Conservation (phyloP, 768 basidiomycete genomes). For the Cystoderma amianthinum region DNA sequence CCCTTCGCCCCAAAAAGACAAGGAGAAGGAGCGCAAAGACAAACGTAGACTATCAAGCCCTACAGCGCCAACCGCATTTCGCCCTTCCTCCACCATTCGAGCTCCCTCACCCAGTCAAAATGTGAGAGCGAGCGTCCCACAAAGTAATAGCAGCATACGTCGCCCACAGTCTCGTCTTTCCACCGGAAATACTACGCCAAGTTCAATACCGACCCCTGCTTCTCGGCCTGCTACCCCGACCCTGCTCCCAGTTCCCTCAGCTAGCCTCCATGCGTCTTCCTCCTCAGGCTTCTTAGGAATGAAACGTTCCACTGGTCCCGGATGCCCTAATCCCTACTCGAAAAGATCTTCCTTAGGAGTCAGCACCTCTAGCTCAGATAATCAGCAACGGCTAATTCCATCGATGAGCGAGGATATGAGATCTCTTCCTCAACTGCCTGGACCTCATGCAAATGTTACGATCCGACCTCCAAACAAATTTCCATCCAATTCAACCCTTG, state of each 20-base stretch:
- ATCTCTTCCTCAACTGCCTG: constrained; percentile 34
- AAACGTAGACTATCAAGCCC: constrained; percentile 60
- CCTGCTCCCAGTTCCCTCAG: constrained; percentile 63
- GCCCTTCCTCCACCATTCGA: constrained; percentile 34
- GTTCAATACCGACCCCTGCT: constrained; percentile 57
- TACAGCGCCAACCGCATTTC: constrained; percentile 45
- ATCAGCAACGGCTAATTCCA: constrained; percentile 17
- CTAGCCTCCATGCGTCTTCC: constrained; percentile 38
- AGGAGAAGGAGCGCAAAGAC: constrained; percentile 37
- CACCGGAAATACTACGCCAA: constrained; percentile 42
- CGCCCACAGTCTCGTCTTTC: constrained; percentile 75
- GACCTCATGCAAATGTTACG: constrained; percentile 36
- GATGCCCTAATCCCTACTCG: constrained; percentile 28
- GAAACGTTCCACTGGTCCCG: constrained; percentile 56
- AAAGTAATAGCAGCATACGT: constrained; percentile 40
- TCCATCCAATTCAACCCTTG: constrained; percentile 15
- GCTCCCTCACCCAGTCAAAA: constrained; percentile 33
- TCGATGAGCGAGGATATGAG: constrained; percentile 26
- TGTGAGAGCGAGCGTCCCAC: constrained; percentile 26
- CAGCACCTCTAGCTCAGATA: constrained; percentile 26
- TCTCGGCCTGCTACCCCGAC: constrained; percentile 75
- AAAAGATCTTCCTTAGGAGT: constrained; percentile 64
- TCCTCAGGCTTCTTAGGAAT: constrained; percentile 23
- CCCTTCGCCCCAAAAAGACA: constrained; percentile 57
- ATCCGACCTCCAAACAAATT: constrained; percentile 29